These are phyloP conservation scores for Fraxinus floribunda DNA, from an alignment of 305 asterid genomes.

Conservation along the genomic window DNA sequence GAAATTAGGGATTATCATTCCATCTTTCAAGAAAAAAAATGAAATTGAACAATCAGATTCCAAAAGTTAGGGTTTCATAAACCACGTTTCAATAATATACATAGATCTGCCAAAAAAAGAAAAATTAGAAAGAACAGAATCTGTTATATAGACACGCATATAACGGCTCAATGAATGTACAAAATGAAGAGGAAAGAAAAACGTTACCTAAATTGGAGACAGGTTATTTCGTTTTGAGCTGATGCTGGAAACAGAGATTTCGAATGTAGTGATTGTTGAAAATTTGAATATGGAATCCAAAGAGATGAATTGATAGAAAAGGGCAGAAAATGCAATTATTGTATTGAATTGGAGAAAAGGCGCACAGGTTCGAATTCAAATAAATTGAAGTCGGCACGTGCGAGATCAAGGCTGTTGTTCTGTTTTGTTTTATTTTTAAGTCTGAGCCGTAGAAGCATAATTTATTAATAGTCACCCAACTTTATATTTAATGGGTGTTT, in stretches of 20 bases:
- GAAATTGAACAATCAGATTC: not conserved
- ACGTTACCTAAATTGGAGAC: not conserved
- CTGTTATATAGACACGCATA: not conserved
- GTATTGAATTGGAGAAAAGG: not conserved
- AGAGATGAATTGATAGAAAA: not conserved
- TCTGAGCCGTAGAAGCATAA: too few species aligned
- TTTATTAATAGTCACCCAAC: too few species aligned
- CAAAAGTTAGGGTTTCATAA: not conserved
- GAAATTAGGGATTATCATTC: not conserved
- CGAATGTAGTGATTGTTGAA: not conserved
- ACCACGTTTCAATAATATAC: not conserved
- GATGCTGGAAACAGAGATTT: not conserved
- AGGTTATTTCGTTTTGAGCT: not conserved
- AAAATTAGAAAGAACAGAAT: not conserved
- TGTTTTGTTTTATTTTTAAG: not conserved
- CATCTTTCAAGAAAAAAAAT: not conserved
- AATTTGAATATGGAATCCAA: not conserved
- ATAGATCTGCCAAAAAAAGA: not conserved
- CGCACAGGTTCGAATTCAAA: slow-evolving; percentile 5
- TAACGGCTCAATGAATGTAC: not conserved
- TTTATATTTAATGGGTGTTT: too few species aligned
- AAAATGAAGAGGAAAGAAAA: not conserved
- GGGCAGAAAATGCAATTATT: not conserved
- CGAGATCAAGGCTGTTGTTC: not conserved
- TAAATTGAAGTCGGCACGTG: not conserved